phyloP scores from a whole-genome alignment of 2,329 filamentous ascomycete genomes.

The Hymenoscyphus linearis region DNA sequence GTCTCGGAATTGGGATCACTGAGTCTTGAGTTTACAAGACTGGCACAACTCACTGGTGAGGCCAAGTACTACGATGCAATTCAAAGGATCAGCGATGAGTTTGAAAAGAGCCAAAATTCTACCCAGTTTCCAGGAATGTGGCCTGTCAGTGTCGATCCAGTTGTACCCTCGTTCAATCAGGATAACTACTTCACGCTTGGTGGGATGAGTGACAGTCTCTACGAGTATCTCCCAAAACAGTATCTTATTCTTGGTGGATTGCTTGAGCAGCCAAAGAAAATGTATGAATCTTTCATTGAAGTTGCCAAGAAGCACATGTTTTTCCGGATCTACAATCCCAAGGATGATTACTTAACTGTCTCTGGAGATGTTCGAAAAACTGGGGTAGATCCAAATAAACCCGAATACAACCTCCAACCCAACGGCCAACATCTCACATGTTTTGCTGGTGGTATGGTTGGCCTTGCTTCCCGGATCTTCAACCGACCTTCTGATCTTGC shows the following conservation, averaged over 20 bases:
- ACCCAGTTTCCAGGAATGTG: slow-evolving; percentile 58
- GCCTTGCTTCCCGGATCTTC: slow-evolving; percentile 59
- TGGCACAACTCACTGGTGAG: slow-evolving; percentile 60
- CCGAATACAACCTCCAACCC: slow-evolving; percentile 36
- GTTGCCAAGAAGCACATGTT: slow-evolving; percentile 43
- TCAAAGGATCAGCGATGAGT: slow-evolving; percentile 49
- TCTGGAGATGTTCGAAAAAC: slow-evolving; percentile 41
- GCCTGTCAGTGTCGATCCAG: slow-evolving; percentile 48
- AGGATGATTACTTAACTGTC: slow-evolving; percentile 37
- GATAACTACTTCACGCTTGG: slow-evolving; percentile 52
- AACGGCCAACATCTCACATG: slow-evolving; percentile 62
- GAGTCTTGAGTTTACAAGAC: slow-evolving; percentile 56
- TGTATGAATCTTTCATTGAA: slow-evolving; percentile 42
- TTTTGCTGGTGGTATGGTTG: slow-evolving; percentile 67
- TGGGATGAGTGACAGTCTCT: slow-evolving; percentile 52
- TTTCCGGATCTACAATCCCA: slow-evolving; percentile 39
- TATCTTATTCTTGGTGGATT: slow-evolving; percentile 61
- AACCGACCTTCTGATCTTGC: slow-evolving; percentile 47
- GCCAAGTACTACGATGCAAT: slow-evolving; percentile 58
- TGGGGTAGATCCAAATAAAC: slow-evolving; percentile 36
- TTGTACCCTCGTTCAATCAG: slow-evolving; percentile 51
- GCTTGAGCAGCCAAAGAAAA: slow-evolving; percentile 42
- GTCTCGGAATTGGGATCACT: slow-evolving; percentile 56
- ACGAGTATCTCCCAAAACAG: slow-evolving; percentile 63
- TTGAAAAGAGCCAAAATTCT: slow-evolving; percentile 47